Percentiles rank a stretch among this genome's conserved stretches.
phyloP scores from a whole-genome alignment of 2,329 filamentous ascomycete genomes.

The Epichloe coenophiala region DNA sequence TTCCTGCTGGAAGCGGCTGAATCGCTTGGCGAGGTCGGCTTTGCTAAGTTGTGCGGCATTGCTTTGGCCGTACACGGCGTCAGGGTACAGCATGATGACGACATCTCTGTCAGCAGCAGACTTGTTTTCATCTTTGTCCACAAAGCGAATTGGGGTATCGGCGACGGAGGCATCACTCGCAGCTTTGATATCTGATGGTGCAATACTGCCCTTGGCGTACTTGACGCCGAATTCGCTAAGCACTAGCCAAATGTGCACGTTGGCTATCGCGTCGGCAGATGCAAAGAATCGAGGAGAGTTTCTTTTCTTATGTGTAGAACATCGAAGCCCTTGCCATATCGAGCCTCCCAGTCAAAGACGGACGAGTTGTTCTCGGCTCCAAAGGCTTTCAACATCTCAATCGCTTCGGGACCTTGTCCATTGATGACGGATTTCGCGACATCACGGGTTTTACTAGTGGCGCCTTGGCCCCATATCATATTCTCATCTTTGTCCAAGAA shows the following conservation, averaged over 20 bases:
- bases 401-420: slow-evolving; percentile 50
- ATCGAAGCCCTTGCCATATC: slow-evolving; percentile 74
- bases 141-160: slow-evolving; percentile 30
- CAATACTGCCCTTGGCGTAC: slow-evolving; percentile 32
- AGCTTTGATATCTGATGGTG: neutral
- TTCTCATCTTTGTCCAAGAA: slow-evolving; percentile 54
- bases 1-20: slow-evolving; percentile 28
- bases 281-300: slow-evolving; percentile 36
- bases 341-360: slow-evolving; percentile 58
- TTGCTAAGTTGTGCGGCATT: slow-evolving; percentile 11
- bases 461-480: slow-evolving; percentile 86
- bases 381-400: slow-evolving; percentile 64
- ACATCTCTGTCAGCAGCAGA: slow-evolving; percentile 35
- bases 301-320: slow-evolving; percentile 50
- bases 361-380: slow-evolving; percentile 67
- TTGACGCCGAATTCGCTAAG: slow-evolving; percentile 33
- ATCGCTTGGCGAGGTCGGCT: slow-evolving; percentile 21
- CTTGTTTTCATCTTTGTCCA: slow-evolving; percentile 38
- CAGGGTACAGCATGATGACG: slow-evolving; percentile 46
- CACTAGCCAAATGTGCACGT: slow-evolving; percentile 36
- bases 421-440: slow-evolving; percentile 53
- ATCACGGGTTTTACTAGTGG: slow-evolving; percentile 49
- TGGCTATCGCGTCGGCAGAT: slow-evolving; percentile 31
- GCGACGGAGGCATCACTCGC: neutral
- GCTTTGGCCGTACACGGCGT: slow-evolving; percentile 32